phyloP scores from a whole-genome alignment of 768 basidiomycete species.

The Kwoniella dejecticola region DNA sequence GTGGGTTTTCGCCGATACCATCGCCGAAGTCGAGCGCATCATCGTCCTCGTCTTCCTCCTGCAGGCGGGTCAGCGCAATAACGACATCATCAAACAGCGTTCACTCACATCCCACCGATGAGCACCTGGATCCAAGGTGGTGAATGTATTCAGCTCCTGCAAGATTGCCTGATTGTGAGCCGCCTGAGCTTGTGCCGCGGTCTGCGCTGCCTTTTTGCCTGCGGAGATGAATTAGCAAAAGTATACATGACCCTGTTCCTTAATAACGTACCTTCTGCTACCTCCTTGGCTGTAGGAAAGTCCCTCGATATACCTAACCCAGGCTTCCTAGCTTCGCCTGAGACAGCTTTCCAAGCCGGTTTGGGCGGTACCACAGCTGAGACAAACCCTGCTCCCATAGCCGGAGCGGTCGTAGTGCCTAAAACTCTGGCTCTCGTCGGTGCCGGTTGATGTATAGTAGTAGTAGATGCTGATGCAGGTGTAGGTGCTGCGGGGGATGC shows the following conservation, averaged over 20 bases:
- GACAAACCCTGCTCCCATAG: constrained; percentile 35
- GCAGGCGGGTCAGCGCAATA: constrained; percentile 19
- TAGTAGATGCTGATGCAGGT: constrained; percentile 6
- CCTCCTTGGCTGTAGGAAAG: constrained; percentile 96
- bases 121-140: constrained; percentile 88
- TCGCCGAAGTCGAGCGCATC: constrained; percentile 96
- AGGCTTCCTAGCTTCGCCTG: constrained; percentile 49
- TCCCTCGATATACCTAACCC: constrained; percentile 61
- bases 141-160: constrained; percentile 90
- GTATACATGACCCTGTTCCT: neutral
- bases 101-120: constrained; percentile 93
- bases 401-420: constrained; percentile 14
- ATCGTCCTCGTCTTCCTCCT: constrained; percentile 81
- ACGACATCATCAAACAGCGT: constrained; percentile 7
- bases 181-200: constrained; percentile 62
- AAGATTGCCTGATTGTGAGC: constrained; percentile 67
- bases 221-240: constrained; percentile 6
- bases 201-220: constrained; percentile 50
- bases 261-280: constrained; percentile 70
- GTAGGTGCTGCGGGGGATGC: constrained; percentile 4
- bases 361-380: constrained; percentile 54
- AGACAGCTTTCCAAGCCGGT: constrained; percentile 72
- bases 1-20: constrained; percentile 71
- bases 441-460: constrained; percentile 33
- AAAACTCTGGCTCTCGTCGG: constrained; percentile 48